A percentile compares a stretch with the other conserved stretches of the same genome.
phyloP scores from a whole-genome alignment of 108 stramenopile species.

The Nitzschia palea region DNA sequence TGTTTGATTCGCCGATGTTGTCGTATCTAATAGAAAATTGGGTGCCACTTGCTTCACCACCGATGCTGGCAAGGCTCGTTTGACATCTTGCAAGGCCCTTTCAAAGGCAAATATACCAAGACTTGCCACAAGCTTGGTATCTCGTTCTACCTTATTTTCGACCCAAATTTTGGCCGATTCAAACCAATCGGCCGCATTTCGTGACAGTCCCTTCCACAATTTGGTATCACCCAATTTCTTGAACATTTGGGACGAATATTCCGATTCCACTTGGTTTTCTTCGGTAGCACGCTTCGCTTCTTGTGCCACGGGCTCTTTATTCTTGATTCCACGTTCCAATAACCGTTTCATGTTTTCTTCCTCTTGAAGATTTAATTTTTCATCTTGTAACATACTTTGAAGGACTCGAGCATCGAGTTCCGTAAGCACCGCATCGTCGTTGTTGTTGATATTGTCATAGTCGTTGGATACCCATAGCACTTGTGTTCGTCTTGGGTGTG shows the following conservation, averaged over 20 bases:
- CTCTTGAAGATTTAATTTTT: constrained; percentile 64
- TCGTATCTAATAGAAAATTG: constrained; percentile 3
- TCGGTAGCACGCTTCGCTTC: constrained; percentile 4
- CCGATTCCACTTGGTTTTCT: constrained; percentile 7
- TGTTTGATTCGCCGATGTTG: constrained; percentile 2
- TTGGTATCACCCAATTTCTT: constrained; percentile 63
- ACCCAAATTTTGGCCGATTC: constrained; percentile 72
- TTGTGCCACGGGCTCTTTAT: constrained; percentile 9
- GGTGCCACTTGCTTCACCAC: constrained; percentile 11
- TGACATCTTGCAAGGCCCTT: constrained; percentile 66
- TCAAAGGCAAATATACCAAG: constrained; percentile 78
- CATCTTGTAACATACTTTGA: constrained; percentile 63
- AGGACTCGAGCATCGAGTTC: constrained; percentile 79
- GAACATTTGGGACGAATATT: constrained; percentile 28
- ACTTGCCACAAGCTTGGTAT: constrained; percentile 53
- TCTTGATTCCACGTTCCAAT: constrained; percentile 54
- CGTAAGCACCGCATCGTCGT: constrained; percentile 33
- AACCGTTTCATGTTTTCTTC: constrained; percentile 63
- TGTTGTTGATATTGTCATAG: neutral
- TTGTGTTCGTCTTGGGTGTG: no score
- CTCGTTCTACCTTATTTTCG: constrained; percentile 72
- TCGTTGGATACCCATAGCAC: no score
- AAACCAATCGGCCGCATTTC: constrained; percentile 57
- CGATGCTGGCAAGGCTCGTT: constrained; percentile 67
- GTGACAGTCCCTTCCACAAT: constrained; percentile 68